phyloP scores from a whole-genome alignment of 1,139 yeast species.

The Kurtzmaniella quercitrusa region DNA sequence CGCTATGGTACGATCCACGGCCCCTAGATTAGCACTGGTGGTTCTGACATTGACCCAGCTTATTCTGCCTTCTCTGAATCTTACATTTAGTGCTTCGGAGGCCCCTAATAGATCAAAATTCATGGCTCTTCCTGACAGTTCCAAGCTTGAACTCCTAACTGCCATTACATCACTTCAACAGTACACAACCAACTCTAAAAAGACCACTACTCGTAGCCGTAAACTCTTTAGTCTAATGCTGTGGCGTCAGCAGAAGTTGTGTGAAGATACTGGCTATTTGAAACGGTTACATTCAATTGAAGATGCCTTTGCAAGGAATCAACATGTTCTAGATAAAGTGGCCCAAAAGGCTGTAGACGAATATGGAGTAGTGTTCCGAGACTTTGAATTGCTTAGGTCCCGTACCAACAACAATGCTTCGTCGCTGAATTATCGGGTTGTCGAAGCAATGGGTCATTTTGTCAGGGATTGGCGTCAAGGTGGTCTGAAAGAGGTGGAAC shows the following conservation, averaged over 20 bases:
- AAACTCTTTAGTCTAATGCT: constrained; percentile 45
- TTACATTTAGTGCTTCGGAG: background rate
- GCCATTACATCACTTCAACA: constrained; percentile 49
- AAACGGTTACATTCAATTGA: constrained; percentile 49
- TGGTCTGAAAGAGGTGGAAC: constrained; percentile 51
- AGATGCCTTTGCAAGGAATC: constrained; percentile 40
- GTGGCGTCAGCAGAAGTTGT: constrained; percentile 52
- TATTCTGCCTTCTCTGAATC: background rate
- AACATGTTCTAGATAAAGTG: constrained; percentile 39
- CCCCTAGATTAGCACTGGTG: constrained; percentile 3
- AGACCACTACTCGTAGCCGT: constrained; percentile 43
- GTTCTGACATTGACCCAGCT: background rate
- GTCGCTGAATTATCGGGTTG: constrained; percentile 49
- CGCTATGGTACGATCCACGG: constrained; percentile 6
- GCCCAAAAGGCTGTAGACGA: constrained; percentile 35
- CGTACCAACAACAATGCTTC: constrained; percentile 17
- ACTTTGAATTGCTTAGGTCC: constrained; percentile 31
- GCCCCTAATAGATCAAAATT: constrained; percentile 9
- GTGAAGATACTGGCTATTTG: constrained; percentile 52
- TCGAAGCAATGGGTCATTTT: constrained; percentile 70
- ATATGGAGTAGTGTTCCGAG: constrained; percentile 36
- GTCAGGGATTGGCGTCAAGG: constrained; percentile 82
- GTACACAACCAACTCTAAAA: constrained; percentile 37
- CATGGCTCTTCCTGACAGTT: constrained; percentile 13
- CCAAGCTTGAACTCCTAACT: constrained; percentile 36